Base-by-base conservation (phyloP, 352 stramenopile genomes). In the Phytopythium helicoides region DNA sequence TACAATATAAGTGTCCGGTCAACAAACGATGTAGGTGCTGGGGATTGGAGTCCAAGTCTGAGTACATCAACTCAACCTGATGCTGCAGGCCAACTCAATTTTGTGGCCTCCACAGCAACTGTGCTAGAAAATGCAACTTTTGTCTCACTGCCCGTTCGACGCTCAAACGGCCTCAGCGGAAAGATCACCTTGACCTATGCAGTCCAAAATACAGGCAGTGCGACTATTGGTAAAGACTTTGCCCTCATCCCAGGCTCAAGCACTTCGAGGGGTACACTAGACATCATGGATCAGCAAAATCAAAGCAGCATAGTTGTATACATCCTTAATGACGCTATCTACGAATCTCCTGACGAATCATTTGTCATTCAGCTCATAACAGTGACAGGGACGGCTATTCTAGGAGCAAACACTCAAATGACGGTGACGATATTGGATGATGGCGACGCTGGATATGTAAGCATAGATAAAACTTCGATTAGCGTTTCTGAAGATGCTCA, bases 341-440 rank as follows among this genome's bases (percentile, higher is more conserved):
- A 78, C 19, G 68, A 82, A 26, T 4, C 22, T 8, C 54, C 62
- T 1, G 53, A 79, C 18, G 64, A 86, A 31, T 54, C 60, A 25
- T 86, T 90, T 33, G 50, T 23, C 2, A 55, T 90, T 5, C 45
- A 60, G 2, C 52, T 90, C 10, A 50, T 47, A 15, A 56, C 37
- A 1, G 59, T 58, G 3, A 64, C 54, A 11, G 37, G 52, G 1
- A 21, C 38, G 10, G 69, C 73, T 1, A 71, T 39, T 12, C 57
- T 89, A 18, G 76, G 76, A n/a, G 52, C 12, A 1, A 82, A 71
- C 25, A 55, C n/a, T 16, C 47, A 55, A 0, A 34, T 52, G 15
- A 59, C 28, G 1, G 72, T 90, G 21, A 73, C 61, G 1, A 84
- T 90, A 46, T n/a, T 78, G 0, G 80, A 90, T 40, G 80, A 87